phyloP scores from a whole-genome alignment of 805 yeast species.

The Ogataea ramenticola region DNA sequence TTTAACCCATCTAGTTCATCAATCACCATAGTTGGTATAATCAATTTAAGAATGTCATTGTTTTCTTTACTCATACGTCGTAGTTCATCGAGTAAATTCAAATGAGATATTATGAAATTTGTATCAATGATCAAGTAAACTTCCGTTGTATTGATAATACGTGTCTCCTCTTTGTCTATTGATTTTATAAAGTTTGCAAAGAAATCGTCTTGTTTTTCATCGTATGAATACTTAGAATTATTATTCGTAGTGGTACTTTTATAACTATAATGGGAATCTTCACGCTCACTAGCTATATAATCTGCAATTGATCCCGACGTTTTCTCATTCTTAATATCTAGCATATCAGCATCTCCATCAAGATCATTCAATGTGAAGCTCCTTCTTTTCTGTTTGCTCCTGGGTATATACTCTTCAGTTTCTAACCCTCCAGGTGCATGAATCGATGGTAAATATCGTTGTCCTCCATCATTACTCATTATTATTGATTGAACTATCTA shows the following conservation, averaged over 20 bases:
- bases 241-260: neutral
- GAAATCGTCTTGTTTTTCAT: neutral
- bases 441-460: neutral
- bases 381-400: too few species aligned
- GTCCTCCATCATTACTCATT: too few species aligned
- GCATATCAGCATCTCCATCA: conserved; percentile 8
- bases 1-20: conserved; percentile 83
- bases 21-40: conserved; percentile 66
- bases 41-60: conserved; percentile 35
- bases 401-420: neutral
- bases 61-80: conserved; percentile 31
- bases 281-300: neutral
- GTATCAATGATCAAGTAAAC: conserved; percentile 66
- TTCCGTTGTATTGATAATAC: neutral
- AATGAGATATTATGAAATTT: conserved; percentile 69
- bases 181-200: neutral
- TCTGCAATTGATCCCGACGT: conserved; percentile 12
- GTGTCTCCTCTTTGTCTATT: neutral
- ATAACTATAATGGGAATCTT: too few species aligned
- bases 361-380: neutral
- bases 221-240: too few species aligned
- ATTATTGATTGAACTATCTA: neutral
- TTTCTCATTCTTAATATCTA: conserved; percentile 10
- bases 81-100: conserved; percentile 50
- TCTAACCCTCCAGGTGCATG: neutral